These are phyloP conservation scores for Solanum clarkiae DNA, from an alignment of 257 asterid species.

Conservation along the genomic window DNA sequence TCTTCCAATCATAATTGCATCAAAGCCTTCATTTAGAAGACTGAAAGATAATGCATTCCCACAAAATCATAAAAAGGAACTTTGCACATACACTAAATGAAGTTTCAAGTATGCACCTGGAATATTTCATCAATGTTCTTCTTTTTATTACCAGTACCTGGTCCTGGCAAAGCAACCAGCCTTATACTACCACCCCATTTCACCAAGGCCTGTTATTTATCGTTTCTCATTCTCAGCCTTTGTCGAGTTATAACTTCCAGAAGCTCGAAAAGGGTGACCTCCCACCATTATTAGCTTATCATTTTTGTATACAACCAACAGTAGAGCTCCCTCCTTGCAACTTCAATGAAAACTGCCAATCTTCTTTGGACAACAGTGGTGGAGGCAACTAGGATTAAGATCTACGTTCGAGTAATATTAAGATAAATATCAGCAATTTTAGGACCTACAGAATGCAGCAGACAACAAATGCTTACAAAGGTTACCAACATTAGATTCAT, in stretches of 20 bases:
- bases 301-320: slow-evolving; percentile 19
- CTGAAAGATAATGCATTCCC: no score
- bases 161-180: slow-evolving; percentile 68
- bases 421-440: neutral
- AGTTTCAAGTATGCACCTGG: slow-evolving; percentile 37
- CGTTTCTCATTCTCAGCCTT: slow-evolving; percentile 41
- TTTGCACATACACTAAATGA: neutral
- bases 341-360: slow-evolving; percentile 2
- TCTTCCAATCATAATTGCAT: no score
- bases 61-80: no score
- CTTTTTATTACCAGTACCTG: slow-evolving; percentile 65
- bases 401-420: slow-evolving; percentile 79
- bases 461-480: no score
- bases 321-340: no score
- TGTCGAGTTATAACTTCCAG: slow-evolving; percentile 45
- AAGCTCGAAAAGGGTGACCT: slow-evolving; percentile 49
- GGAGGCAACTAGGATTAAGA: slow-evolving; percentile 89
- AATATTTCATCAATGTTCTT: slow-evolving; percentile 71
- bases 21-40: no score
- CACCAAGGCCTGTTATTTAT: slow-evolving; percentile 36
- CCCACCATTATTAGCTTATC: slow-evolving; percentile 42
- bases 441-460: no score
- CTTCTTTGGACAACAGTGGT: slow-evolving; percentile 79
- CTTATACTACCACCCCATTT: slow-evolving; percentile 76
- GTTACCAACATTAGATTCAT: neutral